Evolutionary conservation across 176 grass and related monocot genomes (phyloP).

Genomic region (Paspalum notatum): DNA sequence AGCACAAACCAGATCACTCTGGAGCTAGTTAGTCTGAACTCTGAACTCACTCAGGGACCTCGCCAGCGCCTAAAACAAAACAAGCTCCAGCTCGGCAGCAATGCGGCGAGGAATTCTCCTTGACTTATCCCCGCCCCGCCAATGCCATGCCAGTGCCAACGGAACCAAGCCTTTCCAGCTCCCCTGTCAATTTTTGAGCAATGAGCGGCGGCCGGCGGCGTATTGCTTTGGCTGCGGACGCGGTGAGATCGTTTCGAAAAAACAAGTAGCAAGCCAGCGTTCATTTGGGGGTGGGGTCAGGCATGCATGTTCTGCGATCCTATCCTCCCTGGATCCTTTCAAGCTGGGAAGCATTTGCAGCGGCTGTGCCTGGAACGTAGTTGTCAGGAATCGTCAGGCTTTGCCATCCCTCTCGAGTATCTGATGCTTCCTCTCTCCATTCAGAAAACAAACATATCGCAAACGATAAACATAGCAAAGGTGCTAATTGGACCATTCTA

Average conservation of each 20-base stretch:
- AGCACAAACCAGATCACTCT: neutral
- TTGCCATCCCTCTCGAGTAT: conserved; percentile 30
- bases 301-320: conserved; percentile 30
- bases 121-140: neutral
- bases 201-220: neutral
- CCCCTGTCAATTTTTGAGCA: conserved; percentile 6
- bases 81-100: neutral
- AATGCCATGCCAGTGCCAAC: neutral
- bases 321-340: conserved; percentile 37
- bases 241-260: neutral
- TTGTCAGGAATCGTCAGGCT: conserved; percentile 37
- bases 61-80: neutral
- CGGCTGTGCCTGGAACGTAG: neutral
- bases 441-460: neutral
- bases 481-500: conserved; percentile 32
- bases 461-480: conserved; percentile 33
- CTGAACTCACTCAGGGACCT: neutral
- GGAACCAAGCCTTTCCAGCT: neutral
- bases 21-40: conserved; percentile 7
- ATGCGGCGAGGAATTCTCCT: conserved; percentile 19
- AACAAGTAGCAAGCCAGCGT: neutral
- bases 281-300: neutral
- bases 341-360: conserved; percentile 45
- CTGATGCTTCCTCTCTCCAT: conserved; percentile 34
- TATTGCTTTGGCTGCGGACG: neutral